Conservation (phyloP, 2,329 filamentous ascomycete genomes). For the Aspergillus nomiae region DNA sequence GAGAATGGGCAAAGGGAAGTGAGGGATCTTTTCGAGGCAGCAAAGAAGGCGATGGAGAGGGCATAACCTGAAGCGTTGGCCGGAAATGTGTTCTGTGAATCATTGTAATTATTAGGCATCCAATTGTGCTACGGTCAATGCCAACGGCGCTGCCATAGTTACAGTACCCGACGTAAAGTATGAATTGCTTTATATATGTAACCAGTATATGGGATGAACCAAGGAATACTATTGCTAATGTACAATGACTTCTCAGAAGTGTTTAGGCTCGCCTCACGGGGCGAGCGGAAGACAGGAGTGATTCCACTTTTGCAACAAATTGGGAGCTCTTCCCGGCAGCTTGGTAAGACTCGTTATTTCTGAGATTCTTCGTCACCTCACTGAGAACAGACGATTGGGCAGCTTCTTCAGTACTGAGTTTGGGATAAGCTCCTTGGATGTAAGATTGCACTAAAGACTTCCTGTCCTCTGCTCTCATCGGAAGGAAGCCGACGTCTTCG, state of each 20-base stretch:
- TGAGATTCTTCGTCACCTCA: slow-evolving; percentile 38
- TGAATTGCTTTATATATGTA: neutral
- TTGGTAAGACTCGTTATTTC: slow-evolving; percentile 47
- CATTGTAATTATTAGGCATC: neutral
- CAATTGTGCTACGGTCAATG: neutral
- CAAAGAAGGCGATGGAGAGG: slow-evolving; percentile 42
- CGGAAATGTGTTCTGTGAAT: neutral
- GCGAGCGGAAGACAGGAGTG: slow-evolving; percentile 32
- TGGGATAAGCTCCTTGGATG: slow-evolving; percentile 37
- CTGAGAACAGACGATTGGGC: slow-evolving; percentile 30
- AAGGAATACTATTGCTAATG: slow-evolving; percentile 8
- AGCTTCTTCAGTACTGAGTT: slow-evolving; percentile 14
- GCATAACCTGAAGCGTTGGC: slow-evolving; percentile 18
- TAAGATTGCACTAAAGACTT: slow-evolving; percentile 34
- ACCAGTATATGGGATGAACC: neutral
- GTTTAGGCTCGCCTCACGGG: slow-evolving; percentile 28
- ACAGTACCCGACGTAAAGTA: neutral
- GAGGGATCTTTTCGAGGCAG: slow-evolving; percentile 47
- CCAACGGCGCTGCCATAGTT: too few species aligned
- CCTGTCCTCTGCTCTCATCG: slow-evolving; percentile 27
- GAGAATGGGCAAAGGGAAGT: slow-evolving; percentile 50
- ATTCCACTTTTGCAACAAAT: slow-evolving; percentile 43
- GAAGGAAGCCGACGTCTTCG: slow-evolving; percentile 29
- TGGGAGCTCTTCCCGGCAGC: slow-evolving; percentile 36
- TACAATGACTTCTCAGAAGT: slow-evolving; percentile 9